Conservation (phyloP, 495 filamentous ascomycete species). For the Tuber umbilicatum region DNA sequence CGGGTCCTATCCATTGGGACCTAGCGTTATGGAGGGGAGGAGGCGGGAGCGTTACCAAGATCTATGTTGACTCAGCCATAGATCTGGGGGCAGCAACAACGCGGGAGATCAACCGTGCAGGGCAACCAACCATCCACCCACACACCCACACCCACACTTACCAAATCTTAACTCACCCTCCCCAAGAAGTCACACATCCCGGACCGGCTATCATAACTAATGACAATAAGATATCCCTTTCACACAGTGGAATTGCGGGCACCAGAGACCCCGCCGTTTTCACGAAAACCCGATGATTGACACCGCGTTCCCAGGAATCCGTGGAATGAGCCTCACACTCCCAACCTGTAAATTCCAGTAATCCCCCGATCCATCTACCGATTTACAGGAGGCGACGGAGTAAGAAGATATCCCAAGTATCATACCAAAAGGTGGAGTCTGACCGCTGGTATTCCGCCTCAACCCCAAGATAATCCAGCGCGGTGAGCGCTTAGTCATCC, state of each 20-base stretch:
- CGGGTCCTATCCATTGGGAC: background rate
- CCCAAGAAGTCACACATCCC: background rate
- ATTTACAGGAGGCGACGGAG: background rate
- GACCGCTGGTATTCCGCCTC: background rate
- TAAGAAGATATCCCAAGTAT: background rate
- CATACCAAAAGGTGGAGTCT: background rate
- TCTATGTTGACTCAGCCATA: background rate
- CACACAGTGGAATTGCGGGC: background rate
- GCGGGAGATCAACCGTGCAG: background rate
- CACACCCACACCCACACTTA: background rate
- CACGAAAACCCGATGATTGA: background rate
- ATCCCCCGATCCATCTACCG: background rate
- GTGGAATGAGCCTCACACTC: background rate
- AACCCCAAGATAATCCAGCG: background rate
- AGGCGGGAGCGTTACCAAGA: background rate
- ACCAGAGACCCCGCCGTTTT: background rate
- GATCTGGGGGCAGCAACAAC: background rate
- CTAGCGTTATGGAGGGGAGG: background rate
- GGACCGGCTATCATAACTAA: background rate
- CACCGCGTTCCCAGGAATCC: background rate
- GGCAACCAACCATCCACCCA: conserved; percentile 1
- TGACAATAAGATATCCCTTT: background rate
- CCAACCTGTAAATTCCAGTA: background rate
- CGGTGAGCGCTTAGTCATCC: background rate
- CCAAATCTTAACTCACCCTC: background rate